These are phyloP conservation scores for Penicillium expansum DNA, from an alignment of 2,329 filamentous ascomycete species.

Conservation along the genomic window DNA sequence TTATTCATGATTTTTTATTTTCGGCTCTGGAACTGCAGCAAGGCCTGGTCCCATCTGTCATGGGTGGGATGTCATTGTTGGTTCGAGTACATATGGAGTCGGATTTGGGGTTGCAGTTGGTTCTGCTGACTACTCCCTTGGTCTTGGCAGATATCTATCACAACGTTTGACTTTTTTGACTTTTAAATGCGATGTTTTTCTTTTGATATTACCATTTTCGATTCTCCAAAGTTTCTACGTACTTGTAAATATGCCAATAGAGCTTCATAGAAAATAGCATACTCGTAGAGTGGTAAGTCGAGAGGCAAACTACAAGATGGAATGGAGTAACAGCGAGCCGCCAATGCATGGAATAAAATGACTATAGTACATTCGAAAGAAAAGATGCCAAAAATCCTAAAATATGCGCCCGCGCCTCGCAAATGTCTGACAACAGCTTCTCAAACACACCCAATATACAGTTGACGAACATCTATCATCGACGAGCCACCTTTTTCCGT, in stretches of 20 bases:
- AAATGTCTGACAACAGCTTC: slow-evolving; percentile 31
- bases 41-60: neutral
- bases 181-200: neutral
- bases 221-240: neutral
- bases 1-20: neutral
- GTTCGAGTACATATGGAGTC: neutral
- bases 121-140: neutral
- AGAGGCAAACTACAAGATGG: neutral
- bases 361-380: slow-evolving; percentile 29
- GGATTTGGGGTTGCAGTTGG: neutral
- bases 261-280: neutral
- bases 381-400: slow-evolving; percentile 27
- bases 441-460: slow-evolving; percentile 25
- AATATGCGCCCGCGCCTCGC: slow-evolving; percentile 36
- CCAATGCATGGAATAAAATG: slow-evolving; percentile 23
- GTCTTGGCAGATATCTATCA: neutral
- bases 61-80: neutral
- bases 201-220: neutral
- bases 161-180: neutral
- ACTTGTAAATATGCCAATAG: neutral
- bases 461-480: slow-evolving; percentile 15
- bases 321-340: slow-evolving; percentile 13
- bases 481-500: slow-evolving; percentile 21
- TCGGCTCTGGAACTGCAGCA: neutral
- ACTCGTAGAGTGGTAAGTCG: neutral